Evolutionary conservation across 345 rosid genomes (phyloP).

Genomic region (Tarenaya hassleriana): DNA sequence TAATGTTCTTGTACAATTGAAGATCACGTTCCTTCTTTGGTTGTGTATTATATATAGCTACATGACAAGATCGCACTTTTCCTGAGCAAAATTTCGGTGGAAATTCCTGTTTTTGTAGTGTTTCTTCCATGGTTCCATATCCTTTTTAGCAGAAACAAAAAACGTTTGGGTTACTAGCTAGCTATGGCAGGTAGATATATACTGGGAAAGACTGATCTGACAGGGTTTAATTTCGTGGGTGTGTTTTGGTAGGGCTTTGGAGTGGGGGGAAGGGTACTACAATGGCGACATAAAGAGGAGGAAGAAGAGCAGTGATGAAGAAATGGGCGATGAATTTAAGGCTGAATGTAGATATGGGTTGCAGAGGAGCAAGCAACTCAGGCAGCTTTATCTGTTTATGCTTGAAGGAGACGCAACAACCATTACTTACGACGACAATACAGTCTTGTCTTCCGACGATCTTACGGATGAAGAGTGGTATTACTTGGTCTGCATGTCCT

Average conservation of each 20-base stretch:
- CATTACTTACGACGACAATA: slow-evolving; percentile 32
- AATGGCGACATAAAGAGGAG: slow-evolving; percentile 94
- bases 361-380: slow-evolving; percentile 74
- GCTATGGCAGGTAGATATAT: too few relatives aligned
- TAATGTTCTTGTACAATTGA: too few relatives aligned
- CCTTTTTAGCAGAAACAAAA: too few relatives aligned
- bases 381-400: slow-evolving; percentile 58
- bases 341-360: slow-evolving; percentile 41
- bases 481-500: slow-evolving; percentile 97
- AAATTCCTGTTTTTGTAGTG: too few relatives aligned
- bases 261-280: slow-evolving; percentile 86
- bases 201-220: too few relatives aligned
- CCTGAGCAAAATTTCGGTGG: too few relatives aligned
- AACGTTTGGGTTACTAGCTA: too few relatives aligned
- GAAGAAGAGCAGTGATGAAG: slow-evolving; percentile 43
- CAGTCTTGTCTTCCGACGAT: slow-evolving; percentile 74
- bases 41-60: too few relatives aligned
- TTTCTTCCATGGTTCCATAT: too few relatives aligned
- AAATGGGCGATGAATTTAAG: slow-evolving; percentile 46
- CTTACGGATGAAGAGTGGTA: slow-evolving; percentile 94
- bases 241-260: slow-evolving; percentile 72
- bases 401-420: slow-evolving; percentile 50
- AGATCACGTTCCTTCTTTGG: too few relatives aligned
- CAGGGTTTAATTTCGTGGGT: too few relatives aligned
- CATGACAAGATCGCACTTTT: too few relatives aligned